These are phyloP conservation scores for Psidium guajava DNA, from an alignment of 345 rosid species.

Conservation along the genomic window DNA sequence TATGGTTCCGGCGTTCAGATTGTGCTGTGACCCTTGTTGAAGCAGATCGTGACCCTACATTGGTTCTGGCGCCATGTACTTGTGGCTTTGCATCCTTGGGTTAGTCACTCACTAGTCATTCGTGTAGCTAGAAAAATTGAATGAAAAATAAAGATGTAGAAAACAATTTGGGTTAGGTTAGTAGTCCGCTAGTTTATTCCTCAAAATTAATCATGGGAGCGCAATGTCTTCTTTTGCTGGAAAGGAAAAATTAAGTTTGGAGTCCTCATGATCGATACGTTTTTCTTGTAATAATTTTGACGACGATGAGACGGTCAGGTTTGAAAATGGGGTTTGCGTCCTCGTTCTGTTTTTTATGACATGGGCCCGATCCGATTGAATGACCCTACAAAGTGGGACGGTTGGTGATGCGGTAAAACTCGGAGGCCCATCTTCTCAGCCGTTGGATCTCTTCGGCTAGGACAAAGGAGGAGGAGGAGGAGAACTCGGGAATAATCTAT, in stretches of 20 bases:
- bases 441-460: neutral
- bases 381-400: neutral
- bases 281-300: neutral
- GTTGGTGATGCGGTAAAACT: neutral
- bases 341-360: neutral
- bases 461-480: neutral
- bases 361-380: neutral
- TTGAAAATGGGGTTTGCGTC: neutral
- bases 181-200: neutral
- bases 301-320: neutral
- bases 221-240: neutral
- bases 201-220: neutral
- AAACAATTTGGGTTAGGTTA: neutral
- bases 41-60: neutral
- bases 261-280: neutral
- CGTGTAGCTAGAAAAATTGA: neutral
- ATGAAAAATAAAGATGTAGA: neutral
- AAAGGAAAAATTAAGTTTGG: neutral
- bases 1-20: neutral
- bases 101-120: neutral
- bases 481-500: neutral
- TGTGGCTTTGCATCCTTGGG: neutral
- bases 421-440: neutral
- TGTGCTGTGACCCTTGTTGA: neutral
- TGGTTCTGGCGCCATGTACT: neutral